Base-by-base conservation (phyloP, 2,329 filamentous ascomycete species). In the Zymoseptoria pseudotritici region DNA sequence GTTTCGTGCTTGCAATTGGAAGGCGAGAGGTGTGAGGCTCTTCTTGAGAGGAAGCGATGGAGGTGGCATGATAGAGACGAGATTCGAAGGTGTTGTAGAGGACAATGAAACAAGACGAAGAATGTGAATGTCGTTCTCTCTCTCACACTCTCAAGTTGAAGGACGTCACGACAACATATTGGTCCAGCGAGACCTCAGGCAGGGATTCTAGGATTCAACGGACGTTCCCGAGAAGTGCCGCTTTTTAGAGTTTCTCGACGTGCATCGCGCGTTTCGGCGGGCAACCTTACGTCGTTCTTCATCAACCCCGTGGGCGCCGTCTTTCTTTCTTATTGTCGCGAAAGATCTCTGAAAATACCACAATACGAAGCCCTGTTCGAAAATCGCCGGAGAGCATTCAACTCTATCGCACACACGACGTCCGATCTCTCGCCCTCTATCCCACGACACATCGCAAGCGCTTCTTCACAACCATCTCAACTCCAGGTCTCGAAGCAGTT, bases 11-110 rank as follows among this genome's bases (percentile, higher is more conserved):
- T 59, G 63, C 13, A 71, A 59, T 62, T 72, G 70, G 55, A 71
- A 72, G 51, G 70, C 69, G 13, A 66, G 57, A 26, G 70, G 69
- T 5, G 66, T 63, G 46, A 69, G 58, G 6, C 67, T 64, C 4
- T 67, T 62, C 55, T 68, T 68, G 5, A 67, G 57, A n/a, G 67
- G 68, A n/a, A 69, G 60, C 9, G 58, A 58, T 1, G 64, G 66
- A 22, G 60, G 24, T 2, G 19, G 11, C 51, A 53, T 53, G 8
- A 10, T 31, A 11, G 17, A n/a, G 36, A 5, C 17, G 5, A 31
- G 29, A 29, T 21, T 29, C 46, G n/a, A 29, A 13, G 22, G 8
- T 17, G 9, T 21, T 13, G 22, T 20, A 46, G 50, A 50, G 26
- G 54, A 19, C 8, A 20, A 56, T 50, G 54, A 17, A 17, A 29